Percentiles rank a stretch among this genome's conserved stretches.
Conservation (phyloP, 441 rosid species). For the Metrosideros polymorpha region DNA sequence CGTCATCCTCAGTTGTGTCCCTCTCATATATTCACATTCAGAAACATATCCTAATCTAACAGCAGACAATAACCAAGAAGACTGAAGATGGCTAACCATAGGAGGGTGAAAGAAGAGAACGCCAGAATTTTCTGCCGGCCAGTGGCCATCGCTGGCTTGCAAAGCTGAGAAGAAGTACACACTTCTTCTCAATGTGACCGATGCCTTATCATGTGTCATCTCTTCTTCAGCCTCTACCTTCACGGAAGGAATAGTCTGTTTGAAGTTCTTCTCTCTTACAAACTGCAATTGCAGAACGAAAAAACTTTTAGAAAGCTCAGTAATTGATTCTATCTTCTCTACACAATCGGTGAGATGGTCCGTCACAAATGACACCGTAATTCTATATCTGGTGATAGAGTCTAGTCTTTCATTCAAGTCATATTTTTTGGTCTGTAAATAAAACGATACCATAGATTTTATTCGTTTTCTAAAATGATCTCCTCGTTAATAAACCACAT, state of each 20-base stretch:
- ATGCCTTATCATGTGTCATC: constrained; percentile 27
- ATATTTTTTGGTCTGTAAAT: too few relatives aligned
- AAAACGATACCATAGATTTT: too few relatives aligned
- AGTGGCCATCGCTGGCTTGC: constrained; percentile 58
- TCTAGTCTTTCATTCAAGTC: too few relatives aligned
- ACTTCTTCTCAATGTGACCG: constrained; percentile 29
- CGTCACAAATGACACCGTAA: too few relatives aligned
- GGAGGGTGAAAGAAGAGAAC: constrained; percentile 39
- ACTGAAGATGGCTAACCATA: background rate
- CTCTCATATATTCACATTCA: too few relatives aligned
- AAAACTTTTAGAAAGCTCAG: accelerated
- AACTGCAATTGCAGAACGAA: constrained; percentile 5
- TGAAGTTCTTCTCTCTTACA: constrained; percentile 37
- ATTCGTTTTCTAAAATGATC: too few relatives aligned
- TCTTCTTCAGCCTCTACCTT: constrained; percentile 32
- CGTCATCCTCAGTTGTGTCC: too few relatives aligned
- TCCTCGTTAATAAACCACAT: too few relatives aligned
- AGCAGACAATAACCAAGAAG: background rate
- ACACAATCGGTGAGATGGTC: too few relatives aligned
- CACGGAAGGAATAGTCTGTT: constrained; percentile 27
- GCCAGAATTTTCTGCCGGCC: constrained; percentile 70
- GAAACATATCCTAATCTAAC: too few relatives aligned
- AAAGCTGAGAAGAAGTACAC: constrained; percentile 36
- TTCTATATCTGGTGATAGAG: too few relatives aligned
- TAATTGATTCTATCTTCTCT: too few relatives aligned